phyloP scores from a whole-genome alignment of 202 grass and related monocot species.

The Brachypodium distachyon region DNA sequence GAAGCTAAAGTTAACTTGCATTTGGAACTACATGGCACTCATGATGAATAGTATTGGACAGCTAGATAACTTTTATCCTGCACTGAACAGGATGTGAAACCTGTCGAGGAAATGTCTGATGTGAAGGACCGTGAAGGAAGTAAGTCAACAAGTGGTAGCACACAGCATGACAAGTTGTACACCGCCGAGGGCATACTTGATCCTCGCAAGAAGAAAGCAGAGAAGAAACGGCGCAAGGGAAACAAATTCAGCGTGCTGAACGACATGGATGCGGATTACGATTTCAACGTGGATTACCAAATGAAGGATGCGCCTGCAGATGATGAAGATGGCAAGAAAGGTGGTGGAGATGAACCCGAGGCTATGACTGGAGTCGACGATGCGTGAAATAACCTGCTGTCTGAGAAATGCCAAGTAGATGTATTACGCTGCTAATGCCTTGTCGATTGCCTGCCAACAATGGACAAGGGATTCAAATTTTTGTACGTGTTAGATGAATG shows the following conservation, averaged over 20 bases:
- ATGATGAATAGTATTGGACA: neutral
- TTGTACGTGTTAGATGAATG: neutral
- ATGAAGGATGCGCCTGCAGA: constrained; percentile 31
- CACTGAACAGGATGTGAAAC: constrained; percentile 28
- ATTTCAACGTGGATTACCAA: constrained; percentile 90
- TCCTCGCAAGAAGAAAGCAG: constrained; percentile 64
- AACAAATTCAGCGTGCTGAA: constrained; percentile 29
- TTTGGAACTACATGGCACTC: neutral
- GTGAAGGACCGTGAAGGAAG: constrained; percentile 23
- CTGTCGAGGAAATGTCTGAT: constrained; percentile 35
- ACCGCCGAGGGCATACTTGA: constrained; percentile 69
- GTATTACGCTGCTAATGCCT: neutral
- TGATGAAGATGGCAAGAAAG: neutral
- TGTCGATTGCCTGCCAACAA: neutral
- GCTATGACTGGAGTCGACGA: constrained; percentile 48
- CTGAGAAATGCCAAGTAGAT: neutral
- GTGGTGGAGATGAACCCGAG: constrained; percentile 1
- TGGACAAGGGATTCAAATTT: neutral
- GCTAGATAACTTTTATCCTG: constrained; percentile 6
- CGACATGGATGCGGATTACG: constrained; percentile 79
- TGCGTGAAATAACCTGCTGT: neutral
- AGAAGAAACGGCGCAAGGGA: constrained; percentile 69
- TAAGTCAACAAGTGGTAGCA: constrained; percentile 20
- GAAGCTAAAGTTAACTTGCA: neutral
- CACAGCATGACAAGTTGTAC: constrained; percentile 69